A percentile compares a stretch with the other conserved stretches of the same genome.
Conservation (phyloP, 2,329 filamentous ascomycete genomes). For the Colletotrichum truncatum region DNA sequence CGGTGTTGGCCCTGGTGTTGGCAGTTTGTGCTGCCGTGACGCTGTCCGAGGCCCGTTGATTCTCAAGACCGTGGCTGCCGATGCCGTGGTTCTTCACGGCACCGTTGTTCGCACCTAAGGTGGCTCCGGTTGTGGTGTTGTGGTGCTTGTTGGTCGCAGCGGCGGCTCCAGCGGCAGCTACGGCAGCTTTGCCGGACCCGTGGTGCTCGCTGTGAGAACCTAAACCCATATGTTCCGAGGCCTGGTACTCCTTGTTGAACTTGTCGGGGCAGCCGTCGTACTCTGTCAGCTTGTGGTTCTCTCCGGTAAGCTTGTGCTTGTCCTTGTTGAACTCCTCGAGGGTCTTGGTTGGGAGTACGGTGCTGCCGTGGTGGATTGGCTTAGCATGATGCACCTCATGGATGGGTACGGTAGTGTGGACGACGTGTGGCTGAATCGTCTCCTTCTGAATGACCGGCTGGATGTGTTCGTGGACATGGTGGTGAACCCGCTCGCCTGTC, state of each 20-base stretch:
- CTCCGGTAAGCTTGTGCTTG: slow-evolving; percentile 28
- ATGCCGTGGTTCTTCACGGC: not conserved
- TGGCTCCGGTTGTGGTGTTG: not conserved
- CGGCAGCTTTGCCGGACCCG: not conserved
- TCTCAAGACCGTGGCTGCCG: not conserved
- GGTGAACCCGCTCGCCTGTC: slow-evolving; percentile 42
- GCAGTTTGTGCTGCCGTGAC: not conserved
- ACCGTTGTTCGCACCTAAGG: not conserved
- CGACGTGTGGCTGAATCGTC: slow-evolving; percentile 70
- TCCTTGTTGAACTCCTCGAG: slow-evolving; percentile 70
- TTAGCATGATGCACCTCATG: slow-evolving; percentile 77
- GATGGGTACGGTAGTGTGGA: slow-evolving; percentile 77
- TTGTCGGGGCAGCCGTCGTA: slow-evolving; percentile 70
- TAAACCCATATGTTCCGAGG: slow-evolving; percentile 6
- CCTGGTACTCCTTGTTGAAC: slow-evolving; percentile 39
- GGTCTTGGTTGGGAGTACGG: slow-evolving; percentile 70
- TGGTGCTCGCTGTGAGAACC: not conserved
- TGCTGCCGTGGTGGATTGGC: slow-evolving; percentile 72
- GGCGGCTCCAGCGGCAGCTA: not conserved
- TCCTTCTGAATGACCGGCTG: slow-evolving; percentile 78
- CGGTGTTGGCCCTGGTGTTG: not conserved
- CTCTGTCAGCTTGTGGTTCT: slow-evolving; percentile 53
- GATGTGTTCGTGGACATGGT: slow-evolving; percentile 72
- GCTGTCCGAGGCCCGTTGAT: not conserved
- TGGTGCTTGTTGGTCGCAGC: not conserved